phyloP scores from a whole-genome alignment of 129 eudicot species.

The Deinandra increscens region DNA sequence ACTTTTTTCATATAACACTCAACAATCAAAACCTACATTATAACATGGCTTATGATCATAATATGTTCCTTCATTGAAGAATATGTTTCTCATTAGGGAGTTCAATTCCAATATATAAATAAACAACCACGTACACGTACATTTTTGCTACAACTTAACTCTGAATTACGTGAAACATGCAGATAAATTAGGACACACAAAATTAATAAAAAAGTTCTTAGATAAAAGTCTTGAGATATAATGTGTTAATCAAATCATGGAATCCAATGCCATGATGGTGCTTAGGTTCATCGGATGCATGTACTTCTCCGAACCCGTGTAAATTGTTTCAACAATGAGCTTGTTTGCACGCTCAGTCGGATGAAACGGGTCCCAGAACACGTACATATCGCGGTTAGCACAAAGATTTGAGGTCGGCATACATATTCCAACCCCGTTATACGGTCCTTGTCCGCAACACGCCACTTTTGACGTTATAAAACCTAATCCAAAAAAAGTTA shows the following conservation, averaged over 20 bases:
- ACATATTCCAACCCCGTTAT: slow-evolving; percentile 70
- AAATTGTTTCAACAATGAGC: slow-evolving; percentile 53
- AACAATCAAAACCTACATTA: neutral
- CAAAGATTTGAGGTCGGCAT: slow-evolving; percentile 50
- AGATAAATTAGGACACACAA: slow-evolving; percentile 28
- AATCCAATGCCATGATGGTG: slow-evolving; percentile 64
- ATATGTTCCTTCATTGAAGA: neutral
- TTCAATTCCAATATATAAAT: slow-evolving; percentile 3
- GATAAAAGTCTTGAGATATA: neutral
- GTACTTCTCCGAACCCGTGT: slow-evolving; percentile 50
- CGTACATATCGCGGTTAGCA: slow-evolving; percentile 40
- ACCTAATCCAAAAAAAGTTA: slow-evolving; percentile 36
- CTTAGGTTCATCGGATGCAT: slow-evolving; percentile 82
- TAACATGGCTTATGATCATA: neutral
- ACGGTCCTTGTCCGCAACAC: slow-evolving; percentile 85
- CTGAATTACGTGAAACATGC: neutral
- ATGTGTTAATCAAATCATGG: slow-evolving; percentile 26
- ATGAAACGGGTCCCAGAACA: slow-evolving; percentile 77
- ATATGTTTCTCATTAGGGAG: slow-evolving; percentile 16
- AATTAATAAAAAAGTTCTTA: slow-evolving; percentile 5
- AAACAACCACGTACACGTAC: slow-evolving; percentile 14
- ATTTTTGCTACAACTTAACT: neutral
- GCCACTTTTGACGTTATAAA: slow-evolving; percentile 68
- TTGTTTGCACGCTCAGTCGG: slow-evolving; percentile 70
- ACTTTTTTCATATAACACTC: neutral